Evolutionary conservation across 176 grass and related monocot genomes (phyloP), one percentile per base, ranked within the genome.

Genomic region (Zea luxurians): DNA sequence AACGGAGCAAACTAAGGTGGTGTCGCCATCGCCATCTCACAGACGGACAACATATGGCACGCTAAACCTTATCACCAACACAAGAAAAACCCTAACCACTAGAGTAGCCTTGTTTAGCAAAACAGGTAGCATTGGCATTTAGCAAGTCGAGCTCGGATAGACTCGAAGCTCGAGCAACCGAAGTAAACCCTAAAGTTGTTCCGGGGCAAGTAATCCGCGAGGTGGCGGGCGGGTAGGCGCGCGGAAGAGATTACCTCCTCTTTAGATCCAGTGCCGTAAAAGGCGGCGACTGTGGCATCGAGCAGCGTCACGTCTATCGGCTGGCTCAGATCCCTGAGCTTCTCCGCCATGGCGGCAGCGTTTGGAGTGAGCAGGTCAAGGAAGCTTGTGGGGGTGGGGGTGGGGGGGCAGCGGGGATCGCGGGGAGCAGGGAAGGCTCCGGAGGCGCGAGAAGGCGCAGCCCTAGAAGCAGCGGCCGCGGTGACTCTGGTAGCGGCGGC

Each of bases 191-290:
- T 86, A 90, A 53, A 20, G 55, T 20, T 7, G 55, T 66, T 64
- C 5, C 27, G 27, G 0, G 37, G 35, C 71, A 86, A 27, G 27
- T 27, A 27, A 27, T 27, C 27, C 27, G 27, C 27, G 27, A 27
- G 21, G 21, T 20, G 10, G 20, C 21, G 59, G 58, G 57, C 57
- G 18, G 57, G 70, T 3, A 27, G 17, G 63, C 9, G 10, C 5
- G 63, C 6, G 34, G 20, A 77, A 35, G 17, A 10, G 45, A 86
- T 85, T 79, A 98, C 96, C 96, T 99, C 92, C 37, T 99, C 92
- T 54, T 99, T 99, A 85, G 96, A 99, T 91, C 96, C 96, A 58
- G 96, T 99, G 42, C 96, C 96, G 38, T 99, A 99, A 88, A 99
- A 99, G 44, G 96, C 96, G 65, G 96, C 85, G 38, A 99, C 96